A percentile compares a stretch with the other conserved stretches of the same genome.
Conservation (phyloP, 768 basidiomycete genomes). For the Boletus patriciae region DNA sequence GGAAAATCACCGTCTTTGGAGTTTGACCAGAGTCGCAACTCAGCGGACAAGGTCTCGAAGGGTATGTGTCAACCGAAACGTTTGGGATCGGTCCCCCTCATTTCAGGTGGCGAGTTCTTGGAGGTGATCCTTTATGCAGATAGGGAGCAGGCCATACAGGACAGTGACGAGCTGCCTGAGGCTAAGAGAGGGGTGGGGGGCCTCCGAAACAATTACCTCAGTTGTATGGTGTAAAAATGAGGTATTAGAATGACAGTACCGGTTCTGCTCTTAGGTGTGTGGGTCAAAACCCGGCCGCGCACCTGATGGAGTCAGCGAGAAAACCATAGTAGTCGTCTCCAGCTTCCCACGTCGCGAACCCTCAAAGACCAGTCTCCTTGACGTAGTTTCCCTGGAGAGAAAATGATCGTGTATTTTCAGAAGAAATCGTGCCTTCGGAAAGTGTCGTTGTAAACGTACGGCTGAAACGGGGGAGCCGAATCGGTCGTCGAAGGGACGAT, state of each 20-base stretch:
- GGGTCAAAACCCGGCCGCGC: too few relatives aligned
- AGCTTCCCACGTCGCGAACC: conserved; percentile 72
- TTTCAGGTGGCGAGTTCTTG: not conserved
- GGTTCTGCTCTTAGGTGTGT: too few relatives aligned
- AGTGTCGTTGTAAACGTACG: conserved; percentile 38
- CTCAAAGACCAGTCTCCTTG: conserved; percentile 47
- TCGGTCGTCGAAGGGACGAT: not conserved
- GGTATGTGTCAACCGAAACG: not conserved
- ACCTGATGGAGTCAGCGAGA: conserved; percentile 30
- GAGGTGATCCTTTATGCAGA: not conserved
- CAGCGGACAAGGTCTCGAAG: not conserved
- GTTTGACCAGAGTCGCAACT: not conserved
- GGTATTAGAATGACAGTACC: too few relatives aligned
- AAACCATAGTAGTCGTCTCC: conserved; percentile 63
- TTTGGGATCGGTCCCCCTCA: not conserved
- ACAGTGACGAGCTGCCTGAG: not conserved
- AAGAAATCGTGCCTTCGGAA: conserved; percentile 58
- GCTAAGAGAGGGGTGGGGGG: too few relatives aligned
- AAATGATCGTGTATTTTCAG: conserved; percentile 59
- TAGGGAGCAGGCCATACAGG: not conserved
- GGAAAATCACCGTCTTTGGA: not conserved
- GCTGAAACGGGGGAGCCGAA: conserved; percentile 38
- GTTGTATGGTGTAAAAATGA: too few relatives aligned
- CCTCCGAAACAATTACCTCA: not conserved
- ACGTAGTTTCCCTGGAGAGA: conserved; percentile 60